Percentiles rank a stretch among this genome's conserved stretches.
Evolutionary conservation across 2,329 filamentous ascomycete genomes (phyloP).

Genomic region (Lecanicillium sp.): DNA sequence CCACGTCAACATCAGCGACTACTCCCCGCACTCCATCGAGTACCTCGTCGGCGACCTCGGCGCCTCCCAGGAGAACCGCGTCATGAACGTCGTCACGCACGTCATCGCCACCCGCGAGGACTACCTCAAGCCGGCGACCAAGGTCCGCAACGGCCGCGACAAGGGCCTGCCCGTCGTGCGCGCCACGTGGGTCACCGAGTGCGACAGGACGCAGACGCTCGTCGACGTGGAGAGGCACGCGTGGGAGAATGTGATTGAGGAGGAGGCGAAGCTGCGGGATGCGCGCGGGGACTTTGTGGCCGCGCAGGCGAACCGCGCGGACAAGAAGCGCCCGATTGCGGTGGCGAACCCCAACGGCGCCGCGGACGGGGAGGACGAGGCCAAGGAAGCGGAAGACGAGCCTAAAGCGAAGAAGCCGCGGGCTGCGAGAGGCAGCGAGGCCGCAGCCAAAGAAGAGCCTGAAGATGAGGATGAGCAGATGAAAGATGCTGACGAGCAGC

Average conservation of each 20-base stretch:
- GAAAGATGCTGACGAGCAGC: conserved; percentile 24
- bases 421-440: conserved; percentile 19
- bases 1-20: conserved; percentile 48
- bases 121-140: conserved; percentile 41
- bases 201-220: conserved; percentile 27
- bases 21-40: conserved; percentile 27
- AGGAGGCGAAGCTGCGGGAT: conserved; percentile 18
- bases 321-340: conserved; percentile 24
- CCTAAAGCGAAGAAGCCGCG: conserved; percentile 34
- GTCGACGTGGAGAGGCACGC: conserved; percentile 22
- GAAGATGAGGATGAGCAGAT: conserved; percentile 20
- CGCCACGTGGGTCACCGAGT: conserved; percentile 58
- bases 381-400: conserved; percentile 32
- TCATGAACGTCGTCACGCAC: conserved; percentile 48
- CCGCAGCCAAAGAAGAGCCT: conserved; percentile 19
- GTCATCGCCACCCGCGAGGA: conserved; percentile 51
- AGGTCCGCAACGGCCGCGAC: conserved; percentile 43
- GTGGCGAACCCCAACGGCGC: conserved; percentile 19
- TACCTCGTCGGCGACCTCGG: conserved; percentile 9
- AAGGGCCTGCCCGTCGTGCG: conserved; percentile 49
- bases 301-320: conserved; percentile 15
- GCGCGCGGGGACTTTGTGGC: conserved; percentile 22
- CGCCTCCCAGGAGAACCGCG: conserved; percentile 15
- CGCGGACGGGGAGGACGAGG: conserved; percentile 34
- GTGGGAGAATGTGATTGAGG: conserved; percentile 22